These are phyloP conservation scores for Tuber brumale DNA, from an alignment of 495 filamentous ascomycete species.

Conservation along the genomic window DNA sequence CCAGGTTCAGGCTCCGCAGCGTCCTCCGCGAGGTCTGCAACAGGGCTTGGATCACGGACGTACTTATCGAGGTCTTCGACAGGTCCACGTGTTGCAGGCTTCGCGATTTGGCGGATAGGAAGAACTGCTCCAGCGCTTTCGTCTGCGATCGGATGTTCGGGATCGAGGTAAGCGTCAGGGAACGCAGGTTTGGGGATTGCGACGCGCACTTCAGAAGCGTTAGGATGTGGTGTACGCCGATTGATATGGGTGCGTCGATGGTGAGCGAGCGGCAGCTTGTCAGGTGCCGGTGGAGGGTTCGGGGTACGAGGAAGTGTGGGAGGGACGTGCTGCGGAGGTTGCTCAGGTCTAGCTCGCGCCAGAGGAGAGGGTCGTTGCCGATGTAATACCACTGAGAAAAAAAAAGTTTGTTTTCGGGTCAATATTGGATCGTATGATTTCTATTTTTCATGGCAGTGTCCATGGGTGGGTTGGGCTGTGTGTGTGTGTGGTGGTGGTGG, in stretches of 20 bases:
- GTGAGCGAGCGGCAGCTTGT: constrained; percentile 24
- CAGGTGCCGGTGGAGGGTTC: constrained; percentile 17
- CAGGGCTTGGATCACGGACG: constrained; percentile 26
- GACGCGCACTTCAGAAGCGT: constrained; percentile 21
- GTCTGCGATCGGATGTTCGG: constrained; percentile 21
- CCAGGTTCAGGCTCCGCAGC: constrained; percentile 19
- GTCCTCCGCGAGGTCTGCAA: constrained; percentile 31
- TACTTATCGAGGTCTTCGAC: constrained; percentile 28
- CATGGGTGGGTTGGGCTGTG: background rate
- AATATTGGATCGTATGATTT: constrained; percentile 3
- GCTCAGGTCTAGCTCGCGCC: constrained; percentile 32
- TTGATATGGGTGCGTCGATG: constrained; percentile 18
- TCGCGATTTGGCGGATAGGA: constrained; percentile 14
- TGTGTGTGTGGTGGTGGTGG: background rate
- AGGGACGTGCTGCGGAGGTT: constrained; percentile 24
- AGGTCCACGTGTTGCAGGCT: constrained; percentile 30
- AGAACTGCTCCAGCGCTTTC: constrained; percentile 28
- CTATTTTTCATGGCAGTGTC: background rate
- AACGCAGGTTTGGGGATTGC: constrained; percentile 12
- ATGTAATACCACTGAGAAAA: constrained; percentile 33
- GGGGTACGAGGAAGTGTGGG: constrained; percentile 15
- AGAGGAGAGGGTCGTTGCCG: constrained; percentile 31
- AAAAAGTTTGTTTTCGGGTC: background rate
- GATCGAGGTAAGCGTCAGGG: constrained; percentile 21
- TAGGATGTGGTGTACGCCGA: constrained; percentile 17